Evolutionary conservation across 2,329 filamentous ascomycete genomes (phyloP).

Genomic region (Sclerotinia borealis): DNA sequence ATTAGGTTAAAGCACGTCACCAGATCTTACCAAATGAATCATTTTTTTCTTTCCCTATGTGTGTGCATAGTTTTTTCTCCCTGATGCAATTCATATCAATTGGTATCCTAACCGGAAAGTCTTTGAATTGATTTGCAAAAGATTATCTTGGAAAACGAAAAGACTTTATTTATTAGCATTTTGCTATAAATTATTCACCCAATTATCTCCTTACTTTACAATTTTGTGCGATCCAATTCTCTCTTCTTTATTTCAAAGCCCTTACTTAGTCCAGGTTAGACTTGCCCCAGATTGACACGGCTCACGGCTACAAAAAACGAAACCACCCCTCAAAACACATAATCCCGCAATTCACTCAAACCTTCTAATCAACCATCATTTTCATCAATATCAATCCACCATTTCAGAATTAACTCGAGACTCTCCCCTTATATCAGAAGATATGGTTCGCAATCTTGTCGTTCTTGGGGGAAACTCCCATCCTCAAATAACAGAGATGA

Average conservation of each 20-base stretch:
- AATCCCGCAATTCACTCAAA: conserved; percentile 22
- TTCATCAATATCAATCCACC: neutral
- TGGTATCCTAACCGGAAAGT: neutral
- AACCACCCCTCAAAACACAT: neutral
- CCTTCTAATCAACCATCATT: neutral
- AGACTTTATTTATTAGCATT: neutral
- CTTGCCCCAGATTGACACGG: neutral
- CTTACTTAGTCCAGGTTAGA: too few relatives aligned
- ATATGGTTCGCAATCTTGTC: conserved; percentile 92
- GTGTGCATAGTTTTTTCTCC: neutral
- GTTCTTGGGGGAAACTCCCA: conserved; percentile 91
- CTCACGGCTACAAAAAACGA: neutral
- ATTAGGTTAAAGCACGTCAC: conserved; percentile 10
- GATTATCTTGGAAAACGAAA: neutral
- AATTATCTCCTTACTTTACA: neutral
- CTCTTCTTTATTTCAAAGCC: neutral
- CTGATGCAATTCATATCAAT: neutral
- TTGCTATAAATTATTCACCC: neutral
- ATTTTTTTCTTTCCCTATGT: neutral
- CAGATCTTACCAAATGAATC: neutral
- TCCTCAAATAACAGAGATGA: conserved; percentile 75
- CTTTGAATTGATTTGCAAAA: neutral
- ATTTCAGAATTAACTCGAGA: neutral
- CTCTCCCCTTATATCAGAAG: conserved; percentile 8
- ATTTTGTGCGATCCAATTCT: neutral